Evolutionary conservation across 23 red algal genomes (phyloP), one percentile per base, ranked within the genome.

Genomic region (Gracilaria vermiculophylla): DNA sequence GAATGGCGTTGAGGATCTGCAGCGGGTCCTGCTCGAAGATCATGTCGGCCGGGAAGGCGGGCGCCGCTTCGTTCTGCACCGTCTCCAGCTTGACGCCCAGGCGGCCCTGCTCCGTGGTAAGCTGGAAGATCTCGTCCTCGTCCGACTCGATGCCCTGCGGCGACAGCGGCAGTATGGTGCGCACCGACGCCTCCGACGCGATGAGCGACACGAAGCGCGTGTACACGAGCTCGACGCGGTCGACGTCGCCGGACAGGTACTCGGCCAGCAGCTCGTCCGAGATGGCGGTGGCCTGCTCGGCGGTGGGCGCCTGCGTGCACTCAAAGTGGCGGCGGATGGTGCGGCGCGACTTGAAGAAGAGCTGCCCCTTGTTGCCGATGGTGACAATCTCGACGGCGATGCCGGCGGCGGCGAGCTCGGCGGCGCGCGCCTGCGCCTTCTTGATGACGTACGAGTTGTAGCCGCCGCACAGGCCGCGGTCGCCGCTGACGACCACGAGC

Each of bases 11-110:
- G 55, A 99, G 89, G 12, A 99, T 88, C 54, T 99, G 97, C 20
- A 94, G 62, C 20, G 97, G 97, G 34, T 99, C 97, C 80, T 99
- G 97, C 84, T 99, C 97, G 32, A 95, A 99, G 91, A 99, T 99
- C 97, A 99, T 99, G 61, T 99, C 92, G 7, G 93, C 7, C 0
- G 97, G 89, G 76, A 99, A 93, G 2, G 82, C 82, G 17, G 81
- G 83, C 20, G 87, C 76, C 36, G 83, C 91, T 16, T 56, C 85
- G 65, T 58, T 74, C 42, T 77, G 76, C 16, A 89, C 49, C 2
- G 83, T 82, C 66, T 91, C 72, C 21, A 77, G 49, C 53, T 97
- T 94, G 66, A 97, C 95, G 14, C 66, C 78, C 32, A 97, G 88
- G 17, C 85, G 61, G 37, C 95, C 95, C 23, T 90, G 83, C 62